phyloP scores from a whole-genome alignment of 495 filamentous ascomycete species.

The Cryomyces antarcticus region DNA sequence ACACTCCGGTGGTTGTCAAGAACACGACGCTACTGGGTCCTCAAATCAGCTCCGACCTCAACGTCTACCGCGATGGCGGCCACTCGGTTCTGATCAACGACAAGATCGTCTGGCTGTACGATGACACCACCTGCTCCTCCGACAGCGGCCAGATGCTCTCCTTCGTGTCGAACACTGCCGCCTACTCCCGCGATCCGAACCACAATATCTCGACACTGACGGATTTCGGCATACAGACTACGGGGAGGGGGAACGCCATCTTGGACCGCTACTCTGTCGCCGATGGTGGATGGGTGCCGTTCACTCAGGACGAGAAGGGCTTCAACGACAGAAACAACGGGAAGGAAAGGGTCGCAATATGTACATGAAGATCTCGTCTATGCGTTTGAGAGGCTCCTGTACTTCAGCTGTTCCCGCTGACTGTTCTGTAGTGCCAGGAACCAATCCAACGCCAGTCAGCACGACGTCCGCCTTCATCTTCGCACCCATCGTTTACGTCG shows the following conservation, averaged over 20 bases:
- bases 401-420: too few relatives aligned
- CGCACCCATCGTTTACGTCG: neutral
- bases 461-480: neutral
- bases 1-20: neutral
- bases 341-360: neutral
- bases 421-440: neutral
- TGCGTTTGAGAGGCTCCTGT: too few relatives aligned
- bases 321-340: neutral
- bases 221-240: neutral
- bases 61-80: neutral
- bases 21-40: neutral
- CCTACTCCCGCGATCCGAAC: neutral
- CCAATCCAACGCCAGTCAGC: neutral
- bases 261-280: too few relatives aligned
- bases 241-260: neutral
- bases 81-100: neutral
- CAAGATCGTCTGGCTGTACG: neutral
- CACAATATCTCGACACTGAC: neutral
- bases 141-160: neutral
- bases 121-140: neutral
- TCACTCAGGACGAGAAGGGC: neutral
- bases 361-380: neutral
- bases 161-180: neutral
- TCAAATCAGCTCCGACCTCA: neutral
- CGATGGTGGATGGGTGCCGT: neutral